Conservation (phyloP, 768 basidiomycete genomes). For the Paxillus involutus region DNA sequence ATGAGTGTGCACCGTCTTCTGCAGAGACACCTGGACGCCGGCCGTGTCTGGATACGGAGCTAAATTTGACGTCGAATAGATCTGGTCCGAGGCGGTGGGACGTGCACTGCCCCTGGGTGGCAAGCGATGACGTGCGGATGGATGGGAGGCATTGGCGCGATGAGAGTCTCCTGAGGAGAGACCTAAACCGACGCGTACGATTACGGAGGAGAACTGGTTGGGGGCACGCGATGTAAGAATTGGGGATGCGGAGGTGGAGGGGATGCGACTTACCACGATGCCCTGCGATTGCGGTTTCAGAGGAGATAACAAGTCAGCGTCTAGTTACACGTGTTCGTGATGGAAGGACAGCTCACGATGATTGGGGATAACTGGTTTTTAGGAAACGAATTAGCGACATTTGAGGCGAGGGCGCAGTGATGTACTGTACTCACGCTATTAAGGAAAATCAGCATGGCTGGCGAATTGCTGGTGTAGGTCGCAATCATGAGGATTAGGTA, state of each 20-base stretch:
- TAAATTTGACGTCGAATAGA: not conserved
- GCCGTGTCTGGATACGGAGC: constrained; percentile 1
- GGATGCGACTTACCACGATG: constrained; percentile 14
- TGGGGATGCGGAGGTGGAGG: not conserved
- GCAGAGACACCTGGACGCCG: constrained; percentile 4
- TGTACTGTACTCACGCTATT: constrained; percentile 10
- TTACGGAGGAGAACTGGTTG: constrained; percentile 23
- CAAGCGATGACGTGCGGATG: constrained; percentile 2
- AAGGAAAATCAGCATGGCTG: constrained; percentile 18
- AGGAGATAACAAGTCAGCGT: not conserved
- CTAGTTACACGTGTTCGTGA: not conserved
- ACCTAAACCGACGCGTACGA: constrained; percentile 24
- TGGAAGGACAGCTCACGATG: constrained; percentile 9
- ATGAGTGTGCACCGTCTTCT: constrained; percentile 6
- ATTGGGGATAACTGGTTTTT: constrained; percentile 12
- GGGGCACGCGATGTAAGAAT: not conserved
- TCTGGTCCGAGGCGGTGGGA: not conserved
- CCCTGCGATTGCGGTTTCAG: constrained; percentile 2
- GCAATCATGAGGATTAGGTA: constrained; percentile 18
- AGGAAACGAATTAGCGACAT: not conserved
- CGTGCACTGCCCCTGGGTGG: not conserved
- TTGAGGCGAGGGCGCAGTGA: not conserved
- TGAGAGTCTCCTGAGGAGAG: constrained; percentile 17
- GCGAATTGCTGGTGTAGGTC: constrained; percentile 8
- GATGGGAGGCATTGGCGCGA: not conserved